Percentiles rank a stretch among this genome's conserved stretches.
Conservation (phyloP, 306 rosid species). For the Prunus campanulata region DNA sequence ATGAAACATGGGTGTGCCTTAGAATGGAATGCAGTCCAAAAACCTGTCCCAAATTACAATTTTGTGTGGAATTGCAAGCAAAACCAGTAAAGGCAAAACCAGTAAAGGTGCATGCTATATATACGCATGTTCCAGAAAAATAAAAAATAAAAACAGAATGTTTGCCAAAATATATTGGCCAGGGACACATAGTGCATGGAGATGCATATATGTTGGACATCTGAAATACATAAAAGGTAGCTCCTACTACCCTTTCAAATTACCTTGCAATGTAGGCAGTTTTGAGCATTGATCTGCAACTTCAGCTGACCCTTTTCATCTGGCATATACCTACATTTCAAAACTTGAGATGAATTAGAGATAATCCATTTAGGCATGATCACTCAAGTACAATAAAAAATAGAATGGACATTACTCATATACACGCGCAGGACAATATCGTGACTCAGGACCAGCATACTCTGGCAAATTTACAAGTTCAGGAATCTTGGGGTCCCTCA, state of each 20-base stretch:
- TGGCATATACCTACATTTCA: conserved; percentile 53
- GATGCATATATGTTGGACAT: neutral
- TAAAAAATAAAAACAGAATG: neutral
- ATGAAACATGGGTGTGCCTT: no score
- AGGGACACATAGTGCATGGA: neutral
- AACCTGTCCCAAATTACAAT: neutral
- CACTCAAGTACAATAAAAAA: conserved; percentile 12
- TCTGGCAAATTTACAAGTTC: conserved; percentile 67
- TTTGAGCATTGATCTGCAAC: conserved; percentile 91
- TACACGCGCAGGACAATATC: conserved; percentile 94
- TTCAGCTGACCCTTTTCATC: conserved; percentile 60
- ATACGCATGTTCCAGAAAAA: no score
- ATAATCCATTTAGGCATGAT: conserved; percentile 5
- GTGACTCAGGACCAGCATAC: conserved; percentile 80
- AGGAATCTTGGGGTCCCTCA: conserved; percentile 74
- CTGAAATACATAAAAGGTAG: neutral
- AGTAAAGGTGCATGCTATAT: neutral
- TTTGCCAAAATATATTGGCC: neutral
- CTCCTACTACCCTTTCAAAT: conserved; percentile 1
- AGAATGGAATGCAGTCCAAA: neutral
- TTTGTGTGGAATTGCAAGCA: neutral
- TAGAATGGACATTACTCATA: conserved; percentile 62
- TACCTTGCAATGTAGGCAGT: conserved; percentile 98
- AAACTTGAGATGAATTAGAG: conserved; percentile 15
- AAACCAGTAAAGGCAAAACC: neutral